Evolutionary conservation across 2,329 filamentous ascomycete species (phyloP), one percentile per base, ranked within the genome.

Genomic region (Cryphonectria naterciae): DNA sequence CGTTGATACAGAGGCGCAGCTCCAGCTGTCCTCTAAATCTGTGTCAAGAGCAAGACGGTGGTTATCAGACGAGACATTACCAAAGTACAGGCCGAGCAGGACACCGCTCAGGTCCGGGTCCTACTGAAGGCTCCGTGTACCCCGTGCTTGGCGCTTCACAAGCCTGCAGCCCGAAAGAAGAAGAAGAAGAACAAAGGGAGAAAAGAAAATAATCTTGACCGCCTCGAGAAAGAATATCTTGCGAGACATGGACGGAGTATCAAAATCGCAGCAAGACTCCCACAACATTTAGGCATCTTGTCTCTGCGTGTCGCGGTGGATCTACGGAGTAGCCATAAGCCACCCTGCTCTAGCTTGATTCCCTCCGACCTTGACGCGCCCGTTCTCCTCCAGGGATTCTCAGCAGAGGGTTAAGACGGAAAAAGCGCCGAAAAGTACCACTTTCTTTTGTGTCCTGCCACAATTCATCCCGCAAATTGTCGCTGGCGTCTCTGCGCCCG

Each of bases 201-300:
- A 32, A 32, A 32, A 32, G 3, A 32, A 32, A 10, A 43, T 39
- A 58, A 68, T 11, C 43, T 58, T 56, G 39, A 58, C 65, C 61
- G 54, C 68, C 64, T 63, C 39, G 22, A 39, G 58, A n/a, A 39
- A 17, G 11, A 39, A 15, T 54, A 32, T 66, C 58, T 73, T 67
- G 8, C 74, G 68, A 73, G 72, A 74, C 73, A 67, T 67, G 67
- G 64, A 72, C 70, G 73, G 74, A 28, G 25, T 28, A 73, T 74
- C 73, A 74, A 74, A 67, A 66, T 69, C 73, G 72, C 73, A 75
- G 70, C 62, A 72, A 68, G 68, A 49, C 70, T 71, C 72, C 70
- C 74, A 71, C 67, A 67, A 70, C 67, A 67, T 69, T 68, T 54
- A 65, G 69, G 67, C 62, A 69, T 61, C 60, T 61, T 66, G 56